Evolutionary conservation across 73 alveolate genomes (phyloP), one percentile per base, ranked within the genome.

Genomic region (Strombidium stylifer): DNA sequence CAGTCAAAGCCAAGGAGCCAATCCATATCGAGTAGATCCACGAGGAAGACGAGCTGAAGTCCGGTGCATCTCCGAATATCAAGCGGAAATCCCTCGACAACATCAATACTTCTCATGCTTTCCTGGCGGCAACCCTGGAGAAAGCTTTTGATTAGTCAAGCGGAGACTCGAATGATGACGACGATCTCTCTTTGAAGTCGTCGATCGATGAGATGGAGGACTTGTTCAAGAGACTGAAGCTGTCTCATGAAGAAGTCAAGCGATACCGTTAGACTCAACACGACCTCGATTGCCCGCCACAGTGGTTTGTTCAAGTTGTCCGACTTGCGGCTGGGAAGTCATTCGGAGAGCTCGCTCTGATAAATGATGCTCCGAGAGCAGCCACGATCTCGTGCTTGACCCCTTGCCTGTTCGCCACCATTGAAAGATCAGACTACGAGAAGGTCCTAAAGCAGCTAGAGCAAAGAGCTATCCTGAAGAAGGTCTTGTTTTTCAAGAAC

Each of bases 301-400:
- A 24, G 7, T 3, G 28, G 18, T 67, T 67, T 34, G 25, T 49
- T n/a, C 72, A 80, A 7, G 82, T 80, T 6, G 76, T 69, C 41
- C 26, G 51, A 31, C 54, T 73, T 14, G 57, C 42, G 18, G 67
- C 59, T 5, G 81, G 87, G 0, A 39, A 41, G 37, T 54, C 69
- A 7, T 76, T 76, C 37, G 88, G 88, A 30, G 88, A 76, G 52
- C 35, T 65, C 10, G 88, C 88, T 25, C 55, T 76, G 14, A 41
- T 76, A 5, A 76, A 76, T 20, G 49, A 70, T 25, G 66, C 39
- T 14, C 77, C 88, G 4, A 25, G 88, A 52, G 75, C 74, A 3
- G 88, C 88, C 1, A 65, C 88, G 11, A 66, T 76, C n/a, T 21
- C 14, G 28, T 49, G 81, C 26, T 28, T 48, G 0, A 76, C 50